Conservation (phyloP, 805 yeast species). For the Dipodascus albidus region DNA sequence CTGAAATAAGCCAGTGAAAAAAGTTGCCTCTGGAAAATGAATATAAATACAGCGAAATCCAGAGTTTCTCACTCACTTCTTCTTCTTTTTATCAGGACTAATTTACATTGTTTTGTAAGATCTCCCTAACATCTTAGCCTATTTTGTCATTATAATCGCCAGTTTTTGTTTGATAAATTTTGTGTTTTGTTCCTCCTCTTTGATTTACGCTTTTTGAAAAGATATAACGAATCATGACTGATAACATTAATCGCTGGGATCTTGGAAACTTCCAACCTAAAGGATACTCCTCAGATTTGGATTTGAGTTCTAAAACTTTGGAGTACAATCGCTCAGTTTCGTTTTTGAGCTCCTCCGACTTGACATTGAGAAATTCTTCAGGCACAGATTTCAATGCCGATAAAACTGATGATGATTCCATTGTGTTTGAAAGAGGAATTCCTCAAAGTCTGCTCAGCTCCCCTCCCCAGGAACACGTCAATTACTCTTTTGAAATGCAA, state of each 20-base stretch:
- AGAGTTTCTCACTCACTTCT: not conserved
- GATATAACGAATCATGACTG: not conserved
- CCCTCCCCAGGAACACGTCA: not conserved
- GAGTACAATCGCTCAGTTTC: not conserved
- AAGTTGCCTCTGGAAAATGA: no score
- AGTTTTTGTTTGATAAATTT: conserved; percentile 1
- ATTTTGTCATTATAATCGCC: not conserved
- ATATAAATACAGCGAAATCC: not conserved
- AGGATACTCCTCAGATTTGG: not conserved
- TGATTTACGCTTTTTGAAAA: not conserved
- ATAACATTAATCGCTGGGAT: not conserved
- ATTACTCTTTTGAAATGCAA: not conserved
- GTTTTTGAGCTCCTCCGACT: not conserved
- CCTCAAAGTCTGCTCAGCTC: not conserved
- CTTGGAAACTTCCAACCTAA: not conserved
- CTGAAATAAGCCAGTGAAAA: not conserved
- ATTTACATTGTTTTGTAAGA: no score
- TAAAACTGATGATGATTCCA: not conserved
- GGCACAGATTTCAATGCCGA: not conserved
- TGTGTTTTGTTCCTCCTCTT: not conserved
- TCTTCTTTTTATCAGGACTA: not conserved
- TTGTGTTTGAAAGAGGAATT: not conserved
- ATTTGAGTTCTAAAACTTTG: not conserved
- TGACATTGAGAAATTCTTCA: not conserved
- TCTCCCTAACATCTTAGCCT: not conserved